phyloP scores from a whole-genome alignment of 768 basidiomycete species.

The Rhodosporidiobolus odoratus region DNA sequence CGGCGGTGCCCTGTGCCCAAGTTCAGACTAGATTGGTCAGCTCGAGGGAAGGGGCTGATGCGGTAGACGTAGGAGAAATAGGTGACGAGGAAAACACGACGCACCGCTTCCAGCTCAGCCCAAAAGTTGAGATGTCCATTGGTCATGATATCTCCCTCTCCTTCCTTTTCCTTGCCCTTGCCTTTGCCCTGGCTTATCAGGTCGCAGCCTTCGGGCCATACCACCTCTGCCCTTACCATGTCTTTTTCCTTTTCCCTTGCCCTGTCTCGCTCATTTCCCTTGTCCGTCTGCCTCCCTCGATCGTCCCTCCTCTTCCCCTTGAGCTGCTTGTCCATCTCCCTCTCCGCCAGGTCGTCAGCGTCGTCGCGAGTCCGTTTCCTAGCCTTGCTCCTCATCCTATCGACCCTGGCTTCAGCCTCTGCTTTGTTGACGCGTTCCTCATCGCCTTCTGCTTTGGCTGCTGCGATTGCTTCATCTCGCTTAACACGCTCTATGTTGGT shows the following conservation, averaged over 20 bases:
- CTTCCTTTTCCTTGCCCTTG: slow-evolving; percentile 3
- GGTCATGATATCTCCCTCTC: slow-evolving; percentile 5
- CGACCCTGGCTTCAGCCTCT: slow-evolving; percentile 29
- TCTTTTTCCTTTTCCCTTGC: slow-evolving; percentile 5
- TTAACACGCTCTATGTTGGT: slow-evolving; percentile 35
- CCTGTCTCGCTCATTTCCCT: slow-evolving; percentile 3
- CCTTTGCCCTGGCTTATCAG: too few relatives aligned
- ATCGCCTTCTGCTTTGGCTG: not conserved
- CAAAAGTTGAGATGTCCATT: slow-evolving; percentile 36
- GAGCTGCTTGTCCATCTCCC: slow-evolving; percentile 10
- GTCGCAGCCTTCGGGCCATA: not conserved
- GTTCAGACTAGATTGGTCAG: not conserved
- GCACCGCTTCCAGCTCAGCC: slow-evolving; percentile 30
- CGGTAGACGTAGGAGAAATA: not conserved
- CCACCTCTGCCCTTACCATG: slow-evolving; percentile 2
- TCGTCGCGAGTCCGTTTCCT: not conserved
- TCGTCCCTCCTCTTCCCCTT: not conserved
- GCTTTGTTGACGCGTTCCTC: slow-evolving; percentile 14
- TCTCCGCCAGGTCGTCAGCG: slow-evolving; percentile 14
- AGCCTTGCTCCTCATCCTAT: slow-evolving; percentile 24
- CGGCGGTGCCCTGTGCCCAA: not conserved
- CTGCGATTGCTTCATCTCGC: slow-evolving; percentile 28
- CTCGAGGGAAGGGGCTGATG: not conserved
- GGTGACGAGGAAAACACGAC: not conserved
- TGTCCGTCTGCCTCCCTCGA: not conserved